These are phyloP conservation scores for Pleoardoris graminearum DNA, from an alignment of 2,329 filamentous ascomycete species.

Conservation along the genomic window DNA sequence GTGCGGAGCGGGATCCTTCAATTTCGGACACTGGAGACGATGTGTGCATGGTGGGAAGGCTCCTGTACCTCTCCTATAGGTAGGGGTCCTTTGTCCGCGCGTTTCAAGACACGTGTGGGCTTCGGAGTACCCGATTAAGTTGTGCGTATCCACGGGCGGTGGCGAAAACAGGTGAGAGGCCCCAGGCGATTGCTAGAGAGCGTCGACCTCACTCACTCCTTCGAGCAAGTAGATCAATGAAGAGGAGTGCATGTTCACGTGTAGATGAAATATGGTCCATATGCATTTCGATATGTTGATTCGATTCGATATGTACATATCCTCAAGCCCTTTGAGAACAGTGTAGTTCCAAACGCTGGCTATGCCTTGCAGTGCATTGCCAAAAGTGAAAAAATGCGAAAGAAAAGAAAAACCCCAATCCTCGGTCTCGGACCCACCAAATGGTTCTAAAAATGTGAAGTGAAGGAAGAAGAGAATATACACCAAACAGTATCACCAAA, in stretches of 20 bases:
- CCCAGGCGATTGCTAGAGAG: no score
- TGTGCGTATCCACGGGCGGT: not conserved
- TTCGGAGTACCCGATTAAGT: not conserved
- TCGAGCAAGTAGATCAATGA: no score
- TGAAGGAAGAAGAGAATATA: conserved; percentile 8
- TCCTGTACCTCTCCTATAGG: not conserved
- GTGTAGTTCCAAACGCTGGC: not conserved
- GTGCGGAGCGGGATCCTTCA: not conserved
- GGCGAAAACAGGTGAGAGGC: not conserved
- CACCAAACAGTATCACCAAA: no score
- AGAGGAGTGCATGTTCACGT: no score
- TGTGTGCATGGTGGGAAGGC: not conserved
- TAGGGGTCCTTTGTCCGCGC: not conserved
- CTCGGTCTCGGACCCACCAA: conserved; percentile 10
- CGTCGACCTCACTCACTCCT: no score
- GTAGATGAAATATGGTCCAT: no score
- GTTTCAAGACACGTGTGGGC: conserved; percentile 1
- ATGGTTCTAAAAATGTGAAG: not conserved
- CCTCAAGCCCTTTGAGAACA: conserved; percentile 16
- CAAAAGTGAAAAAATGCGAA: not conserved
- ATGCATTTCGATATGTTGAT: not conserved
- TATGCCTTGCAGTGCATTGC: conserved; percentile 1
- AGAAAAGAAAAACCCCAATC: conserved; percentile 3
- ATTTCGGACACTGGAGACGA: conserved; percentile 4
- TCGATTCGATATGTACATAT: conserved; percentile 6